These are phyloP conservation scores for Rhodotorula sp. DNA, from an alignment of 1,284 basidiomycete genomes.

Conservation along the genomic window DNA sequence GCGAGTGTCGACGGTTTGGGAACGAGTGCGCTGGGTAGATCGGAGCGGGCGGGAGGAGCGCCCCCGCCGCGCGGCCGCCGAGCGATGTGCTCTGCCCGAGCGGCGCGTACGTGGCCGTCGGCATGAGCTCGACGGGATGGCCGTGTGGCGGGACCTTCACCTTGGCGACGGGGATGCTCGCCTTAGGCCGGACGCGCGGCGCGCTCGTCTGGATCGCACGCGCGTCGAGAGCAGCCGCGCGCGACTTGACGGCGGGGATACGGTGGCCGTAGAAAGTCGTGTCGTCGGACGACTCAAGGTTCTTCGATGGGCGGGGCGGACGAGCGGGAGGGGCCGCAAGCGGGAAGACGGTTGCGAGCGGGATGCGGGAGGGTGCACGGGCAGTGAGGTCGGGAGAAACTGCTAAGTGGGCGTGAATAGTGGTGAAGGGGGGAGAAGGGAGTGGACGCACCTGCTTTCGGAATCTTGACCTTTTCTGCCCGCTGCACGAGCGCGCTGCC, in stretches of 20 bases:
- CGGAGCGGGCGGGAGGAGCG: conserved; percentile 11
- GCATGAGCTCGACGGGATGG: too few species aligned
- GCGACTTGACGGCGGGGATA: conserved; percentile 6
- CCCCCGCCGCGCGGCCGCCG: neutral
- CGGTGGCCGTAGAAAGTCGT: conserved; percentile 16
- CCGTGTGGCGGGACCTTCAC: too few species aligned
- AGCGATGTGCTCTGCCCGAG: neutral
- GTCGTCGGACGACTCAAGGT: conserved; percentile 9
- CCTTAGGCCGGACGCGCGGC: conserved; percentile 7
- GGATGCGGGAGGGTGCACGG: conserved; percentile 22
- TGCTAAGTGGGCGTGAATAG: neutral
- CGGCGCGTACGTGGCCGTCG: neutral
- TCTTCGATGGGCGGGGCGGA: conserved; percentile 5
- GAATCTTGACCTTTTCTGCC: neutral
- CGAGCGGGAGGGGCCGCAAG: neutral
- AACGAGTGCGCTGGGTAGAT: conserved; percentile 5
- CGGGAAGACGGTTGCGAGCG: conserved; percentile 24
- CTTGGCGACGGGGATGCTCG: conserved; percentile 7
- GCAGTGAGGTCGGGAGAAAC: neutral
- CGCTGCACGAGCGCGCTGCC: neutral
- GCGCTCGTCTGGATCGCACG: conserved; percentile 6
- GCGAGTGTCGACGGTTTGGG: neutral
- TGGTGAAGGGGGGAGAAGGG: neutral
- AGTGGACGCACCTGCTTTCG: neutral
- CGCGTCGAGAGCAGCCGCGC: conserved; percentile 11